Conservation (phyloP, 805 yeast genomes). For the Nakazawaea laoshanensis region DNA sequence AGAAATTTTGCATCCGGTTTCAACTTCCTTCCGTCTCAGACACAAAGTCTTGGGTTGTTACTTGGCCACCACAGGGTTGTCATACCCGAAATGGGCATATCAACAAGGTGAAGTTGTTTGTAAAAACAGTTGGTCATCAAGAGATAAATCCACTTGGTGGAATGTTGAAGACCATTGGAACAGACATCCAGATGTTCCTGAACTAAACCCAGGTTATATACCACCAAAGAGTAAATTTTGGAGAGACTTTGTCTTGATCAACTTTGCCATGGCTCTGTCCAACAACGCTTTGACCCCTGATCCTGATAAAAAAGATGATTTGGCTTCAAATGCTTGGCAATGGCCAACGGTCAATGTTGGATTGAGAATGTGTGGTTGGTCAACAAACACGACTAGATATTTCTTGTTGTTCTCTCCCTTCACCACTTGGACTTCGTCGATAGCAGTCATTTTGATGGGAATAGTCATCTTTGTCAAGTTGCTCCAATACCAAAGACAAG, state of each 20-base stretch:
- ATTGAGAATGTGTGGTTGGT: constrained; percentile 74
- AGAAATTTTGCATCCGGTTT: constrained; percentile 61
- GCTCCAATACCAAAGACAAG: constrained; percentile 66
- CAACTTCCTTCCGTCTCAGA: constrained; percentile 73
- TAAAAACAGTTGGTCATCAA: constrained; percentile 36
- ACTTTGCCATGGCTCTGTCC: constrained; percentile 77
- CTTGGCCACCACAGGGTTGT: constrained; percentile 71
- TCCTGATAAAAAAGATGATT: constrained; percentile 56
- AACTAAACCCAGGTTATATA: constrained; percentile 19
- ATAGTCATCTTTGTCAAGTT: constrained; percentile 28
- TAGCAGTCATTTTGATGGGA: constrained; percentile 35
- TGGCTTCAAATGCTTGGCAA: constrained; percentile 76
- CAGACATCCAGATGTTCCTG: constrained; percentile 29
- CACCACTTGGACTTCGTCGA: constrained; percentile 53
- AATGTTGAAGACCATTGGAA: constrained; percentile 66
- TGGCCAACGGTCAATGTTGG: constrained; percentile 71
- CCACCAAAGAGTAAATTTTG: constrained; percentile 49
- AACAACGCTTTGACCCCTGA: constrained; percentile 80
- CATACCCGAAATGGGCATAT: constrained; percentile 96
- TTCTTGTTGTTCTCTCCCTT: constrained; percentile 62
- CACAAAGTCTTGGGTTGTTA: constrained; percentile 70
- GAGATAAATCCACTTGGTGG: constrained; percentile 73
- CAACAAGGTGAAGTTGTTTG: constrained; percentile 88
- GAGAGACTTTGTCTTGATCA: constrained; percentile 62
- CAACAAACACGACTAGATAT: constrained; percentile 42